Evolutionary conservation across 2,329 filamentous ascomycete genomes (phyloP).

Genomic region (Cercospora zeae-maydis): DNA sequence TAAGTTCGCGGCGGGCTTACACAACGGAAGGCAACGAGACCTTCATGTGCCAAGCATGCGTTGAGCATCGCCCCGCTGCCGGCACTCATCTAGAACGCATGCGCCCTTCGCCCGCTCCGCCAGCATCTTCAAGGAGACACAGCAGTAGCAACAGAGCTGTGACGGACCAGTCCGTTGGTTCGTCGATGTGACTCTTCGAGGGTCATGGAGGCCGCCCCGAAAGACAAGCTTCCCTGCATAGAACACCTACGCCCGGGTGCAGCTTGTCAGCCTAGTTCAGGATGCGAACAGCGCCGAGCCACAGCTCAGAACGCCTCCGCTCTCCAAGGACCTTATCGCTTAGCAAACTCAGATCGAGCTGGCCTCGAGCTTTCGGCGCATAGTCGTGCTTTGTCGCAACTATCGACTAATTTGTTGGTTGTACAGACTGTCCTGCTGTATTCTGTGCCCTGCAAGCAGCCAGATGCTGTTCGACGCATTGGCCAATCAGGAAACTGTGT

Average conservation of each 20-base stretch:
- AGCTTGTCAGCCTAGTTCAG: not conserved
- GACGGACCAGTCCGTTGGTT: not conserved
- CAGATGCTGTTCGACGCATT: not conserved
- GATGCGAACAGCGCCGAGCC: not conserved
- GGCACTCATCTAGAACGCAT: not conserved
- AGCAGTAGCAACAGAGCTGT: not conserved
- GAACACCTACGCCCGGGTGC: not conserved
- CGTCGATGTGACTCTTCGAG: not conserved
- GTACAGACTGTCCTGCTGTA: not conserved
- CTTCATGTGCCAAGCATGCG: not conserved
- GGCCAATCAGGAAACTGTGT: not conserved
- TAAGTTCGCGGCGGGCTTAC: not conserved
- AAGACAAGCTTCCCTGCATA: not conserved
- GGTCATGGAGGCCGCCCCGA: not conserved
- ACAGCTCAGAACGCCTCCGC: not conserved
- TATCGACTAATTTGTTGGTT: not conserved
- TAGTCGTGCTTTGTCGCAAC: not conserved
- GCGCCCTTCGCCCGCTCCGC: not conserved
- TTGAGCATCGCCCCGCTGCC: not conserved
- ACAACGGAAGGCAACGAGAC: not conserved
- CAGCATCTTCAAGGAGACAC: not conserved
- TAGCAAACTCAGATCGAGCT: not conserved
- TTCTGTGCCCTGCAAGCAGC: not conserved
- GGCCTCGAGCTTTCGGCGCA: not conserved
- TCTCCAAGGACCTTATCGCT: not conserved